Evolutionary conservation across 2,329 filamentous ascomycete genomes (phyloP), one percentile per base, ranked within the genome.

Genomic region (Verticillium nubilum): DNA sequence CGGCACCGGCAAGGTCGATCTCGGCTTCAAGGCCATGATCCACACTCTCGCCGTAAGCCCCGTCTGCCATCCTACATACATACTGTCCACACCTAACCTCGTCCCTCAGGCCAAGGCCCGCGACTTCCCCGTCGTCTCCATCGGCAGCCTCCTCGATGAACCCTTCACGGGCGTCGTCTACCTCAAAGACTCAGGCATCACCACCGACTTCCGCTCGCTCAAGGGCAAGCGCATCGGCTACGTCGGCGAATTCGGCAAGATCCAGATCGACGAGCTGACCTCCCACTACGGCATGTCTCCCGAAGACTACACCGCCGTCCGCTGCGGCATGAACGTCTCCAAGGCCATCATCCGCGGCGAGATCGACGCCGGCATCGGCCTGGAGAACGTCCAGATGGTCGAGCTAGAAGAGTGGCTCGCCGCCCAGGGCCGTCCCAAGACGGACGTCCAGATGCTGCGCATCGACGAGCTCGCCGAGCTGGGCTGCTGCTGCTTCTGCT

Each of bases 11-110:
- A 91, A 91, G 70, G 86, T 91, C 56, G 88, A 92, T 69, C 83
- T 92, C 68, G 89, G 89, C 52, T 91, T 90, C 82, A 92, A 92
- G 74, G 89, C 89, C 64, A 92, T 92, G 89, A 92, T 92, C 66
- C 89, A 92, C 69, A 92, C 89, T 9, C 82, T 92, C 61, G 89
- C 88, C 59, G 86, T 87, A 74, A 63, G 79, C 72, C n/a, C n/a
- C 13, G 9, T 4, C 9, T 13, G 17, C 3, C 10, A 15, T 19
- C 7, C 23, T 15, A 9, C 12, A 2, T 3, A 9, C 12, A 1
- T 1, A 0, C 4, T 12, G 17, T 23, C 17, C 17, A 1, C 7
- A 10, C 33, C 50, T 57, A 25, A 35, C 19, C 17, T 15, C 3
- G 15, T 7, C 3, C n/a, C 19, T 19, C 62, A 88, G 85, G 89